These are phyloP conservation scores for Rhodotorula diobovata DNA, from an alignment of 768 basidiomycete species.

Conservation along the genomic window DNA sequence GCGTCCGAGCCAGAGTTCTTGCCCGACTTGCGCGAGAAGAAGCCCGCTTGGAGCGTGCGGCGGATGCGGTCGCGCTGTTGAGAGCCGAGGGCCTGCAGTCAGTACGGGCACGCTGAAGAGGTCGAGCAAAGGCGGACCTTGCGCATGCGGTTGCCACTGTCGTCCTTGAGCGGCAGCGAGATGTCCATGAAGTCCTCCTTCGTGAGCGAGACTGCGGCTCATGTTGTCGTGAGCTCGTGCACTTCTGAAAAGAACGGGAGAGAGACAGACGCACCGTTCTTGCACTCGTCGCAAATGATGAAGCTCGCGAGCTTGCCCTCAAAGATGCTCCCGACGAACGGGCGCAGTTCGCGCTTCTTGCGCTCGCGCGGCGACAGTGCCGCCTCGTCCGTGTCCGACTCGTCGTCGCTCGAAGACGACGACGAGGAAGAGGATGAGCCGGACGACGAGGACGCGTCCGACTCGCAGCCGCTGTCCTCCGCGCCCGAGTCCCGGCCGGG, in stretches of 20 bases:
- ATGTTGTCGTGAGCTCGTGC: neutral
- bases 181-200: constrained; percentile 94
- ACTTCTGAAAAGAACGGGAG: neutral
- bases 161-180: constrained; percentile 77
- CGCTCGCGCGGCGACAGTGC: constrained; percentile 7
- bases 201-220: constrained; percentile 61
- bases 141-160: constrained; percentile 66
- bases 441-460: neutral
- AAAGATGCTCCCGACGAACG: constrained; percentile 85
- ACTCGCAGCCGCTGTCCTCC: neutral
- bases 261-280: constrained; percentile 56
- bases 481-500: neutral
- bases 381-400: constrained; percentile 8
- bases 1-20: neutral
- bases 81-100: neutral
- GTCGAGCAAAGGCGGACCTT: constrained; percentile 49
- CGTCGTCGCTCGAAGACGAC: constrained; percentile 20
- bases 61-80: constrained; percentile 38
- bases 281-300: constrained; percentile 90
- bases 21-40: constrained; percentile 27
- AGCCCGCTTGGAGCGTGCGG: constrained; percentile 30
- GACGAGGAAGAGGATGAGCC: neutral
- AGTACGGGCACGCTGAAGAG: neutral
- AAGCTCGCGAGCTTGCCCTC: constrained; percentile 83
- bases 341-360: constrained; percentile 41